These are phyloP conservation scores for Podosphaera xanthii DNA, from an alignment of 2,329 filamentous ascomycete genomes.

Conservation along the genomic window DNA sequence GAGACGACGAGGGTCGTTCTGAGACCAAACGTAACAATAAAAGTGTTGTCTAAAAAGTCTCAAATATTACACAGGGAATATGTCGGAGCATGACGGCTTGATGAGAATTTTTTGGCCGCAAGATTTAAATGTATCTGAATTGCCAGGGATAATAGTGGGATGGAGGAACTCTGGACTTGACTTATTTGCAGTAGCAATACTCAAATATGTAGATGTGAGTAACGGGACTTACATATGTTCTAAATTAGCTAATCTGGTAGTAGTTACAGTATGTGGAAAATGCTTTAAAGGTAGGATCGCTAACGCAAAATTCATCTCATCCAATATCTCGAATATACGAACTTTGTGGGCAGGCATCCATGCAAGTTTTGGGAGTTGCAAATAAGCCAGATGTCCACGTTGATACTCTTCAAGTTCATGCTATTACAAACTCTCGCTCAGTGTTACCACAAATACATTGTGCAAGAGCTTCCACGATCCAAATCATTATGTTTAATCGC, in stretches of 20 bases:
- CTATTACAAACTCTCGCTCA: slow-evolving; percentile 27
- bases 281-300: slow-evolving; percentile 60
- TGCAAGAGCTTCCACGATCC: slow-evolving; percentile 47
- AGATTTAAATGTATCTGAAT: slow-evolving; percentile 49
- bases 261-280: slow-evolving; percentile 51
- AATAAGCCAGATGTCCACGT: slow-evolving; percentile 37
- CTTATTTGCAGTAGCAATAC: slow-evolving; percentile 68
- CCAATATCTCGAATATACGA: slow-evolving; percentile 60
- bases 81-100: slow-evolving; percentile 61
- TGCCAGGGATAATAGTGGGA: slow-evolving; percentile 72
- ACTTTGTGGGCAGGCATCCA: slow-evolving; percentile 57
- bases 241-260: slow-evolving; percentile 9
- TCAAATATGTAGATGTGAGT: slow-evolving; percentile 76
- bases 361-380: slow-evolving; percentile 68
- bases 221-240: background rate
- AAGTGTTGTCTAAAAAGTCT: background rate
- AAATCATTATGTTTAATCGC: slow-evolving; percentile 73
- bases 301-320: slow-evolving; percentile 65
- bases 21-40: slow-evolving; percentile 21
- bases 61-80: slow-evolving; percentile 21
- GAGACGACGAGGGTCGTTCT: slow-evolving; percentile 76
- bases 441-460: slow-evolving; percentile 53
- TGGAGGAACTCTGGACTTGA: slow-evolving; percentile 88
- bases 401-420: slow-evolving; percentile 47
- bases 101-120: slow-evolving; percentile 98